A percentile compares a stretch with the other conserved stretches of the same genome.
Evolutionary conservation across 768 basidiomycete species (phyloP).

Genomic region (Rhodotorula diobovata): DNA sequence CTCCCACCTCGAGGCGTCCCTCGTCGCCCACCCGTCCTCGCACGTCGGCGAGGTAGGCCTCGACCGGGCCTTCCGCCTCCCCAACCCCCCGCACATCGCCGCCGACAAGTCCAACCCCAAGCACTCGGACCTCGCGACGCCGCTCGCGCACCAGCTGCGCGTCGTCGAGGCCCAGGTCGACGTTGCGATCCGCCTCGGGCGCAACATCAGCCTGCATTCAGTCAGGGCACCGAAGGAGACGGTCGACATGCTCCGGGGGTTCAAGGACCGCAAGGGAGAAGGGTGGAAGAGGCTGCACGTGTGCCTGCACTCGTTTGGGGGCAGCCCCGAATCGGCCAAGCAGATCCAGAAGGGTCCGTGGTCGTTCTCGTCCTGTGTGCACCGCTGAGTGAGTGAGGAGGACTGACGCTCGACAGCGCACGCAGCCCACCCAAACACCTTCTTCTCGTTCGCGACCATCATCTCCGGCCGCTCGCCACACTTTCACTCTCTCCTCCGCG

Average conservation of each 20-base stretch:
- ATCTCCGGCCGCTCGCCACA: slow-evolving; percentile 71
- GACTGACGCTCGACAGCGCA: too few species aligned
- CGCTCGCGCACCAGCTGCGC: slow-evolving; percentile 70
- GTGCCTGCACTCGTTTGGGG: slow-evolving; percentile 84
- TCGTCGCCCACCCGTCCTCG: slow-evolving; percentile 61
- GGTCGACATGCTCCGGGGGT: slow-evolving; percentile 59
- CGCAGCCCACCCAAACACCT: slow-evolving; percentile 70
- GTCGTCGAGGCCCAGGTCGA: slow-evolving; percentile 79
- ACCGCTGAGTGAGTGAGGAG: background rate
- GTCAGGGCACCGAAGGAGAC: slow-evolving; percentile 72
- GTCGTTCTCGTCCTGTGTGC: background rate
- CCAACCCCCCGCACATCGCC: slow-evolving; percentile 53
- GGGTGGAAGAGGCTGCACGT: slow-evolving; percentile 67
- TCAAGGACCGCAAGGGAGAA: slow-evolving; percentile 54
- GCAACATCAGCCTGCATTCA: slow-evolving; percentile 81
- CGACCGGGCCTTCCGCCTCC: slow-evolving; percentile 73
- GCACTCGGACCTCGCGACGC: slow-evolving; percentile 67
- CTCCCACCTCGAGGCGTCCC: slow-evolving; percentile 55
- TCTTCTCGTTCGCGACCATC: slow-evolving; percentile 77
- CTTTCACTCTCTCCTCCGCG: slow-evolving; percentile 61
- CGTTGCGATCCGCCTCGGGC: slow-evolving; percentile 69
- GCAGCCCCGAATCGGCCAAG: slow-evolving; percentile 70
- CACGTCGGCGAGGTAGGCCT: slow-evolving; percentile 93
- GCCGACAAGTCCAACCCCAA: slow-evolving; percentile 47
- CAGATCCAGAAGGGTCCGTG: slow-evolving; percentile 62